Conservation (phyloP, 2,329 filamentous ascomycete species). For the Epichloe coenophiala region DNA sequence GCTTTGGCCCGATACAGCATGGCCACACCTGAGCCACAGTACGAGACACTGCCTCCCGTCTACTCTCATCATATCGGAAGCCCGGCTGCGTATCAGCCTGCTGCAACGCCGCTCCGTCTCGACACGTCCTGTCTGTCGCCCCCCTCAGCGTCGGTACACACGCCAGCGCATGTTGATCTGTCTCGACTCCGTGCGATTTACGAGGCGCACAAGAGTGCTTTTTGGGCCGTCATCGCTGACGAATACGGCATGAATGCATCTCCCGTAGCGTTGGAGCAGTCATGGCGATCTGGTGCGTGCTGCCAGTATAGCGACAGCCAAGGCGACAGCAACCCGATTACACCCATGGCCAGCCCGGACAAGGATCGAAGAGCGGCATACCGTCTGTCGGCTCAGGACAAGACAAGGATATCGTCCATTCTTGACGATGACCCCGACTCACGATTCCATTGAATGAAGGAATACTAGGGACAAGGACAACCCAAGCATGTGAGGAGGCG, state of each 20-base stretch:
- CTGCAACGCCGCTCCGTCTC: conserved; percentile 38
- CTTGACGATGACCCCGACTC: conserved; percentile 24
- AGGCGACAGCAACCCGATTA: conserved; percentile 32
- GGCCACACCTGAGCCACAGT: conserved; percentile 29
- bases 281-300: conserved; percentile 44
- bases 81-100: conserved; percentile 19
- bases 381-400: conserved; percentile 29
- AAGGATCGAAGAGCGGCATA: conserved; percentile 28
- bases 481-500: not conserved
- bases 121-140: conserved; percentile 40
- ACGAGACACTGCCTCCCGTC: conserved; percentile 30
- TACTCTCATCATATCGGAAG: conserved; percentile 18
- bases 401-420: conserved; percentile 50
- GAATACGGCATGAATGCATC: conserved; percentile 56
- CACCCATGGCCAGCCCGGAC: conserved; percentile 38
- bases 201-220: conserved; percentile 52
- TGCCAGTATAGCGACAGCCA: conserved; percentile 22
- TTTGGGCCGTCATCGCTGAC: conserved; percentile 59
- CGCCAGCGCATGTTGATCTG: conserved; percentile 41
- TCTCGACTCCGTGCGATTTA: conserved; percentile 58
- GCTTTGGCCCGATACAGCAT: conserved; percentile 27
- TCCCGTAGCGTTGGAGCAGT: conserved; percentile 52
- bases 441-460: not conserved
- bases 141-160: conserved; percentile 20
- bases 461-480: not conserved